Evolutionary conservation across 306 rosid genomes (phyloP), one percentile per base, ranked within the genome.

Genomic region (Quillaja saponaria): DNA sequence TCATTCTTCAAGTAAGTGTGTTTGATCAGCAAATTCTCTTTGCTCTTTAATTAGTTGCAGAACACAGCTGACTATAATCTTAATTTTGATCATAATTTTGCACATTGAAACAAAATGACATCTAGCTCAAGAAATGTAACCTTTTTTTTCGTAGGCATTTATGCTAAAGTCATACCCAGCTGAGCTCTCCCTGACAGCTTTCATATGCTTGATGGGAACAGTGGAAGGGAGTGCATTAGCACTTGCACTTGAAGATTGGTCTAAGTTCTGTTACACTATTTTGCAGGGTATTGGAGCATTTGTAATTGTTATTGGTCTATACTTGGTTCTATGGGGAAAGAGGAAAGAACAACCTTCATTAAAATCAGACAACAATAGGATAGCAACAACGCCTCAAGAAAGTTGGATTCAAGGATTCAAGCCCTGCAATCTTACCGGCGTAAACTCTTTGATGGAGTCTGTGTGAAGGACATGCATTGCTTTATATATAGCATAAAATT

Each of bases 141-240:
- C 28, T 11, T 19, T 60, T 18, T 7, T 52, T 51, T 41, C 51
- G 21, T 34, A 81, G 90, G 82, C 86, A 41, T 66, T 84, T 34
- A 78, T 84, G 6, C 40, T 81, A 33, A 69, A 75, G 39, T 37
- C 76, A n/a, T 84, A 81, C 74, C 90, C 84, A 1, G 74, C 76
- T 5, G 81, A 69, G 50, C 86, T 84, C 34, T 78, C 90, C 20
- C 62, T 81, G 34, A 67, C 90, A 13, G 70, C 74, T 51, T 60
- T 39, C 76, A 84, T 84, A 63, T 84, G 84, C 68, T 72, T 78
- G 37, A 39, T 46, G 58, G 84, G 79, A 1, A 21, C 78, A 16
- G 1, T 70, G 54, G 48, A 81, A 73, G 76, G 79, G 20, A n/a
- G 52, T 0, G 66, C 68, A 11, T 35, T 65, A 19, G 85, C 87